Base-by-base conservation (phyloP, 2,329 filamentous ascomycete species). In the Coleophoma eucalyptorum region DNA sequence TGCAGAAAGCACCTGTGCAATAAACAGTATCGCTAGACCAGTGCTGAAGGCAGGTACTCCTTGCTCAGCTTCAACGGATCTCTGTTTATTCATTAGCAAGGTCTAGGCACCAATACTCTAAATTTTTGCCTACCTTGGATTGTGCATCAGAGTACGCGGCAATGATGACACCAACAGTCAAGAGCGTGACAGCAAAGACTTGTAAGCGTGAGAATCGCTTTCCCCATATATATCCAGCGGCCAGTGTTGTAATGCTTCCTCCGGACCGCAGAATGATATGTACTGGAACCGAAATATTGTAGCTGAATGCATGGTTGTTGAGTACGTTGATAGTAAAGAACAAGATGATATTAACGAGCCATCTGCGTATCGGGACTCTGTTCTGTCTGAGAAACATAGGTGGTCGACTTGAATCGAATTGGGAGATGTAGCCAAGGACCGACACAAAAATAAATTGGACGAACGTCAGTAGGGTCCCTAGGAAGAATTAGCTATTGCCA, bases 291-390 rank as follows among this genome's bases (percentile, higher is more conserved):
- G 91, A 96, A 50, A 99, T 97, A 61, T 91, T 86, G 72, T 97
- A 99, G 55, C 90, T 92, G 69, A 99, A 99, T 6, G 93, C 94
- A 76, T 93, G 93, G 63, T 99, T 99, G 72, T 99, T 99, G 65
- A 99, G 73, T 51, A 97, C 83, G 63, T 97, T 99, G 71, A 99
- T 94, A 55, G 81, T 81, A 67, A 96, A 94, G 71, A 97, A 97
- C 60, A 97, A 81, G 4, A 87, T 74, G 40, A 96, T 96, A 65
- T 96, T 97, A 63, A 93, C 76, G 46, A 89, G 66, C 92, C 94
- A 97, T 65, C 90, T 87, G 44, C 79, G 78, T 49, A 97, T 75
- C 0, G 94, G 94, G 4, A 97, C 90, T 47, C 83, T 84, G 58
- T 92, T 91, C 16, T 81, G 81, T 50, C 81, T 83, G 42, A 97